phyloP scores from a whole-genome alignment of 1,284 basidiomycete genomes.

The Leccinum fuscescens region DNA sequence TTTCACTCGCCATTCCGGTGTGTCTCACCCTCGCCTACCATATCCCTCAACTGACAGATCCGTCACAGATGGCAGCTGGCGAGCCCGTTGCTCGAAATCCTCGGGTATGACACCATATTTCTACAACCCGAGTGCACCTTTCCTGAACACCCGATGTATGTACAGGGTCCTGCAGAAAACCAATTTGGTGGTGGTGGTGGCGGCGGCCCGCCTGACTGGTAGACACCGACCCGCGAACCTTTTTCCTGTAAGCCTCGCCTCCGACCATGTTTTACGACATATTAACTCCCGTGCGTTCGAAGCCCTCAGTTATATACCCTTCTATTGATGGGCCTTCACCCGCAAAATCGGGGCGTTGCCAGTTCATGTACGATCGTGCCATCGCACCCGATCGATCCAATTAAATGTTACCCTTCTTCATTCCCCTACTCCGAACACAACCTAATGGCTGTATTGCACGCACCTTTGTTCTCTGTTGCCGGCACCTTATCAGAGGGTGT shows the following conservation, averaged over 20 bases:
- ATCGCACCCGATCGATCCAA: constrained; percentile 2
- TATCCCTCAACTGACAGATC: neutral
- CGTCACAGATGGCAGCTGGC: constrained; percentile 13
- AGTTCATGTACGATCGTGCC: constrained; percentile 14
- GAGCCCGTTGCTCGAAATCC: constrained; percentile 5
- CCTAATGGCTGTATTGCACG: constrained; percentile 14
- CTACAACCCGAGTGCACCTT: neutral
- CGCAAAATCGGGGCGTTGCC: constrained; percentile 9
- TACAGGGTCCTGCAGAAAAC: constrained; percentile 19
- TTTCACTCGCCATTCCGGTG: constrained; percentile 28
- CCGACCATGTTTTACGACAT: neutral
- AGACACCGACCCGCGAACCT: constrained; percentile 3
- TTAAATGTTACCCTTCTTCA: neutral
- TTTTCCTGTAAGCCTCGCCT: constrained; percentile 13
- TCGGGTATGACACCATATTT: constrained; percentile 14
- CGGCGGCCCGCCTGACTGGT: constrained; percentile 26
- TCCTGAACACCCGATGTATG: constrained; percentile 12
- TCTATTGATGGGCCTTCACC: neutral
- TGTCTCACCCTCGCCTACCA: neutral
- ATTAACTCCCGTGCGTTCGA: constrained; percentile 9
- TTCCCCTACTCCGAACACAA: constrained; percentile 8
- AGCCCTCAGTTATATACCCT: neutral
- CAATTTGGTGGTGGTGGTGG: constrained; percentile 19
- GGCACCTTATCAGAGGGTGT: constrained; percentile 5
- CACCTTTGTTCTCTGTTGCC: constrained; percentile 8